Percentiles rank a stretch among this genome's conserved stretches.
Evolutionary conservation across 2,329 filamentous ascomycete genomes (phyloP).

Genomic region (Monosporascus sp.): DNA sequence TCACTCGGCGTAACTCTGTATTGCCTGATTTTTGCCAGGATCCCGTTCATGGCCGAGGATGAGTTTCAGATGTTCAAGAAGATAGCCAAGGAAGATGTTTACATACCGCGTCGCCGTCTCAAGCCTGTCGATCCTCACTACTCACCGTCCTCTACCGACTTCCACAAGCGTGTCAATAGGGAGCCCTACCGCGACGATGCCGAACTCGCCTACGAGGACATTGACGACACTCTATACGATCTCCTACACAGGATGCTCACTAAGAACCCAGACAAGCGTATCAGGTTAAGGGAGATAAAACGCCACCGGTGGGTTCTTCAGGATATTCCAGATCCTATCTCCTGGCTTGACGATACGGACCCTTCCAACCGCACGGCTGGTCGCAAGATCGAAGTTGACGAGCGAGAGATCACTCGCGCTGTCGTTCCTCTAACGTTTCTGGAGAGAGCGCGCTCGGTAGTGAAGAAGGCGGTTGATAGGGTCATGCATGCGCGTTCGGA

Average conservation of each 20-base stretch:
- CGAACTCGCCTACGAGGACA: constrained; percentile 76
- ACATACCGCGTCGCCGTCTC: constrained; percentile 78
- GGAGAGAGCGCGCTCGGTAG: constrained; percentile 73
- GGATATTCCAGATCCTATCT: constrained; percentile 66
- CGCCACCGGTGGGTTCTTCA: constrained; percentile 86
- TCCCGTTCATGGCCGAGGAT: constrained; percentile 88
- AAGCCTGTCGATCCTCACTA: constrained; percentile 63
- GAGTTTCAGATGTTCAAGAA: constrained; percentile 88
- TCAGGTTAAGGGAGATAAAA: constrained; percentile 87
- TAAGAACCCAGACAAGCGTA: constrained; percentile 85
- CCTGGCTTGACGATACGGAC: constrained; percentile 94
- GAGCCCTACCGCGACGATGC: constrained; percentile 70
- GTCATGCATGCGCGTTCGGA: constrained; percentile 57
- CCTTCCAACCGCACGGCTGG: constrained; percentile 72
- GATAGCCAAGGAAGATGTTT: constrained; percentile 88
- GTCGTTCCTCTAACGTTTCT: constrained; percentile 86
- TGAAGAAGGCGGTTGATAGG: constrained; percentile 62
- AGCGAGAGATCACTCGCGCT: constrained; percentile 80
- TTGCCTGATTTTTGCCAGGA: constrained; percentile 87
- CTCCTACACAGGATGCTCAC: constrained; percentile 72
- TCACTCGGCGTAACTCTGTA: constrained; percentile 94
- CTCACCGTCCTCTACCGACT: constrained; percentile 47
- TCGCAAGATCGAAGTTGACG: constrained; percentile 86
- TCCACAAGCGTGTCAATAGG: constrained; percentile 52
- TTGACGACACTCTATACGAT: constrained; percentile 75